These are phyloP conservation scores for Podila epicladia DNA, from an alignment of 192 early-diverging fungal species.

Conservation along the genomic window DNA sequence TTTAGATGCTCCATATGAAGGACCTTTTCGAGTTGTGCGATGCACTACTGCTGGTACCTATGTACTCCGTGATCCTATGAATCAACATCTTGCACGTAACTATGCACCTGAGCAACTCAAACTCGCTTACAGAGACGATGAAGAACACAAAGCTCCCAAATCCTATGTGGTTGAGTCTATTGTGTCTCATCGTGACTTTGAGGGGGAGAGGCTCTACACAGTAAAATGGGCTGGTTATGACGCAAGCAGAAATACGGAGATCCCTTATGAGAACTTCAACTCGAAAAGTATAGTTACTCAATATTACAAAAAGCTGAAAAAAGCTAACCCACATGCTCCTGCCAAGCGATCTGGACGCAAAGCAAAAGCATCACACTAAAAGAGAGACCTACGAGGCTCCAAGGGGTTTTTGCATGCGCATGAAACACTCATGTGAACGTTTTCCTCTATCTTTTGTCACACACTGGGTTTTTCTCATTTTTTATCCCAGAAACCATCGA, in stretches of 20 bases:
- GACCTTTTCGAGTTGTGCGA: constrained; percentile 2
- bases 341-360: no score
- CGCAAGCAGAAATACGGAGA: background rate
- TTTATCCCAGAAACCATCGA: no score
- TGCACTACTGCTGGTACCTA: background rate
- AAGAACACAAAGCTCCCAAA: background rate
- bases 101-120: constrained; percentile 3
- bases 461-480: no score
- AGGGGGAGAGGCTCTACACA: no score
- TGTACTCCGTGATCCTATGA: background rate
- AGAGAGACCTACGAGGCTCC: no score
- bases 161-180: background rate
- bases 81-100: background rate
- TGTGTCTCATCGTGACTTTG: background rate
- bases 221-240: background rate
- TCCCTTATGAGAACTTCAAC: background rate
- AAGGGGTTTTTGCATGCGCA: no score
- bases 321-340: no score
- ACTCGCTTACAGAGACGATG: background rate
- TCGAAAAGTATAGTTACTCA: background rate
- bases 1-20: background rate
- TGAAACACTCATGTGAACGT: no score
- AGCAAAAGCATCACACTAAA: no score
- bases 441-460: no score
- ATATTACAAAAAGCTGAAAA: no score